Base-by-base conservation (phyloP, 257 asterid species). In the Petunia secreta region DNA sequence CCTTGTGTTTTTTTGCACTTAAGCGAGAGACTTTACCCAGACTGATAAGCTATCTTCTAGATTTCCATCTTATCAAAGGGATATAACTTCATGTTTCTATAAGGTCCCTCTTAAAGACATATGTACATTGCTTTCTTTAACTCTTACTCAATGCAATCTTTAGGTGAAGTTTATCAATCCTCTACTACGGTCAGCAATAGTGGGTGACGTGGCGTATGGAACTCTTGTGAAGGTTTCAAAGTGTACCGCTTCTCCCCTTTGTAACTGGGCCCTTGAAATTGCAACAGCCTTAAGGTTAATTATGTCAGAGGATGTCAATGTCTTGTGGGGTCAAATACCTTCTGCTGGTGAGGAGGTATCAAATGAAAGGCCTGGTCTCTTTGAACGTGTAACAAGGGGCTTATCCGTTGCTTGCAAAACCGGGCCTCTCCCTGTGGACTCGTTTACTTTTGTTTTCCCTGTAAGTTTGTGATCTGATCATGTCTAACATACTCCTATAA, bases 361-460 rank as follows among this genome's bases (percentile, higher is more conserved):
- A 68, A 89, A 81, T 84, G 96, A 85, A 80, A 85, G 88, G 73
- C 93, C 91, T 77, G 85, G 97, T 85, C 95, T 93, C 69, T 93
- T 92, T 89, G 99, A 92, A 84, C 90, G 94, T 79, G 85, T 93
- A 82, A 90, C 90, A 84, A 85, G 87, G 78, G 99, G 97, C 80
- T 86, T 95, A 83, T 88, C 90, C 84, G 76, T 89, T 82, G 92
- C 98, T 48, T 95, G 97, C 91, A 95, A 89, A 90, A 87, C 96
- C 86, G 99, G 97, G 62, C 94, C 98, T 43, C 96, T 95, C 81
- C 98, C 99, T 39, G 98, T 95, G 55, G 99, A 95, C 84, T 89
- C 99, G 10, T 95, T 95, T 86, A 89, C 93, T 80, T 94, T 92
- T 86, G 89, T 95, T 82, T 95, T 95, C 79, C 98, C 99, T 88